phyloP scores from a whole-genome alignment of 163 green algal genomes.

The Coccomyxa subellipsoidea region DNA sequence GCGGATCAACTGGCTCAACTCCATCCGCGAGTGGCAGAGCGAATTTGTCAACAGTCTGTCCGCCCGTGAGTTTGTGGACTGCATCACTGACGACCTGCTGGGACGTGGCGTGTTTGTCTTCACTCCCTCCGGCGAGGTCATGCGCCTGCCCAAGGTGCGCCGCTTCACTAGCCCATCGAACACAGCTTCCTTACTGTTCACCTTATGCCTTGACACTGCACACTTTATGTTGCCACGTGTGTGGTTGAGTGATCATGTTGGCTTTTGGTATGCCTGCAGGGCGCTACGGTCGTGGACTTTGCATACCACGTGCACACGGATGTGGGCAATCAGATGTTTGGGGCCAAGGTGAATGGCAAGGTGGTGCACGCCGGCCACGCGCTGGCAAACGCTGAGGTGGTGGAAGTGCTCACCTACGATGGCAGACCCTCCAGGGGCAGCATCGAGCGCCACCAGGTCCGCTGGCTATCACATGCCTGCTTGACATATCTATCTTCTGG shows the following conservation, averaged over 20 bases:
- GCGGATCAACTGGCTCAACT: constrained; percentile 70
- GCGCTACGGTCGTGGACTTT: constrained; percentile 86
- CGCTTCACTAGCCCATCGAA: background rate
- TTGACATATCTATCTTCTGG: too few relatives aligned
- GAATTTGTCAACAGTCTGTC: constrained; percentile 67
- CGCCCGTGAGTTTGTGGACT: constrained; percentile 83
- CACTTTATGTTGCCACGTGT: background rate
- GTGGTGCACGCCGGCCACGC: constrained; percentile 43
- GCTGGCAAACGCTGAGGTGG: constrained; percentile 73
- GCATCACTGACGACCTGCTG: constrained; percentile 74
- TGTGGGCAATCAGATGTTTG: constrained; percentile 76
- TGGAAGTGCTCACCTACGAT: constrained; percentile 72
- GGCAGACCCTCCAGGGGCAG: constrained; percentile 31
- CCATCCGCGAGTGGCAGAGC: constrained; percentile 74
- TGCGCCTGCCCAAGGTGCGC: constrained; percentile 70
- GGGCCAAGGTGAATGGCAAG: constrained; percentile 68
- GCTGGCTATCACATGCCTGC: background rate
- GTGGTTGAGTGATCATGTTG: background rate
- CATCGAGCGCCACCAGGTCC: constrained; percentile 12
- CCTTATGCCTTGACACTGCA: background rate
- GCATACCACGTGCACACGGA: constrained; percentile 85
- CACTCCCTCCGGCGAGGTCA: constrained; percentile 70
- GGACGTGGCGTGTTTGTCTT: constrained; percentile 80
- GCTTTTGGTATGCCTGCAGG: constrained; percentile 30
- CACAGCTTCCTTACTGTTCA: background rate